phyloP scores from a whole-genome alignment of 1,139 yeast genomes.

The Debaryomycetaceae sp. region DNA sequence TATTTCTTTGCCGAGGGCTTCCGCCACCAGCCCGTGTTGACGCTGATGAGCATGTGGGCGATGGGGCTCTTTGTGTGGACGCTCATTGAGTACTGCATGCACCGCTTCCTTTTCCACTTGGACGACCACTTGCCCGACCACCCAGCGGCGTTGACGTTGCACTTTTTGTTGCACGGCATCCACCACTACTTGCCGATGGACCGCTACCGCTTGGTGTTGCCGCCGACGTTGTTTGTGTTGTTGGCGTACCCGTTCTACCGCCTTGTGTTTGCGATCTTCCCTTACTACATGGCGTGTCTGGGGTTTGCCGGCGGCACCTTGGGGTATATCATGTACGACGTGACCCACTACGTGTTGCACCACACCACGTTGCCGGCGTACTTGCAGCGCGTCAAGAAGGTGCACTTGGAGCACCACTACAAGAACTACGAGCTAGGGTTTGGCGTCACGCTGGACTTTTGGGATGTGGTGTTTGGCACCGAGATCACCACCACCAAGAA shows the following conservation, averaged over 20 bases:
- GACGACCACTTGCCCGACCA: slow-evolving; percentile 83
- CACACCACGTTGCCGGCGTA: slow-evolving; percentile 76
- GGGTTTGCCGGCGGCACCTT: slow-evolving; percentile 90
- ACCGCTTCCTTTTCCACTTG: slow-evolving; percentile 89
- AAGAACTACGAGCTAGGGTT: slow-evolving; percentile 94
- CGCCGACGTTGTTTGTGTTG: slow-evolving; percentile 72
- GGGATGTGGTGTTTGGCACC: slow-evolving; percentile 91
- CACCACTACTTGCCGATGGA: slow-evolving; percentile 99
- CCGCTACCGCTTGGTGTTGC: slow-evolving; percentile 85
- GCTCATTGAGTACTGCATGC: slow-evolving; percentile 78
- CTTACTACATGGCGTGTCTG: slow-evolving; percentile 46
- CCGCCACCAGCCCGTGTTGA: slow-evolving; percentile 28
- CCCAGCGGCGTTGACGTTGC: slow-evolving; percentile 69
- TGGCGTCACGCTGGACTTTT: slow-evolving; percentile 89
- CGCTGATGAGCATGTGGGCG: slow-evolving; percentile 41
- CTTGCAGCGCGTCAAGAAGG: slow-evolving; percentile 74
- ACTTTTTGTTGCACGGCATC: slow-evolving; percentile 89
- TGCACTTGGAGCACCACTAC: slow-evolving; percentile 96
- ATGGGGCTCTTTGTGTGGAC: slow-evolving; percentile 90
- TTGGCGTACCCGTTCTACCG: slow-evolving; percentile 43
- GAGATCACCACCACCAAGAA: slow-evolving; percentile 39
- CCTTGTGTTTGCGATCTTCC: slow-evolving; percentile 35
- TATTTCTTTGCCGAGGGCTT: slow-evolving; percentile 43
- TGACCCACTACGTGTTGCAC: slow-evolving; percentile 81
- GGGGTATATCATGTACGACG: slow-evolving; percentile 89